Percentiles rank a stretch among this genome's conserved stretches.
These are phyloP conservation scores for Parathielavia appendiculata DNA, from an alignment of 495 filamentous ascomycete genomes.

Conservation along the genomic window DNA sequence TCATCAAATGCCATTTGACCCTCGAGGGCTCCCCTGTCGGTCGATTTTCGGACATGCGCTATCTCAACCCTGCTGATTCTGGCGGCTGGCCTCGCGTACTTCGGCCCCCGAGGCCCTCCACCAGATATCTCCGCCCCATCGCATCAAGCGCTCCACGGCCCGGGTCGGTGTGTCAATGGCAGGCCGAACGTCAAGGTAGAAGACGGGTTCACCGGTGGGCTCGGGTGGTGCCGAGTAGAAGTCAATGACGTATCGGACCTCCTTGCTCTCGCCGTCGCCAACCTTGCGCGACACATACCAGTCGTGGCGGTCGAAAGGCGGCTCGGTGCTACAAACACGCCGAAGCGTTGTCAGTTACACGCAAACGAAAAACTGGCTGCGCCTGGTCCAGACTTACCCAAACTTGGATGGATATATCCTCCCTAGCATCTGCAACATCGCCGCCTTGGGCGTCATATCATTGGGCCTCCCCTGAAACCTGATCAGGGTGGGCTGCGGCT, in stretches of 20 bases:
- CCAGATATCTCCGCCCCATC: conserved; percentile 95
- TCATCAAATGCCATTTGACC: neutral
- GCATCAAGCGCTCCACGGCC: conserved; percentile 73
- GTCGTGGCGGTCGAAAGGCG: conserved; percentile 97
- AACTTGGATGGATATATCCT: conserved; percentile 75
- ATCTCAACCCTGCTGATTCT: conserved; percentile 3
- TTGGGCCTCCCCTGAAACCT: conserved; percentile 83
- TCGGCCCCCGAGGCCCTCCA: conserved; percentile 76
- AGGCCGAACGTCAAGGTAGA: conserved; percentile 94
- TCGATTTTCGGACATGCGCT: neutral
- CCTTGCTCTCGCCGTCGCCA: conserved; percentile 51
- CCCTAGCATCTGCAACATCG: conserved; percentile 70
- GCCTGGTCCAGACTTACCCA: conserved; percentile 46
- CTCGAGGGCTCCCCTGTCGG: neutral
- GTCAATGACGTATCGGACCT: conserved; percentile 95
- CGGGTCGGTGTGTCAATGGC: conserved; percentile 83
- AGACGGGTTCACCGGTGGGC: conserved; percentile 86
- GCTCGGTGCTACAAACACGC: conserved; percentile 55
- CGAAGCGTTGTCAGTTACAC: neutral
- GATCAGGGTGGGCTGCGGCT: conserved; percentile 60
- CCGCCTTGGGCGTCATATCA: conserved; percentile 86
- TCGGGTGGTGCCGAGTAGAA: conserved; percentile 90
- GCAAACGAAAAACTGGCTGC: neutral
- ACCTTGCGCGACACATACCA: conserved; percentile 79
- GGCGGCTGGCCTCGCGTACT: conserved; percentile 38